Percentiles rank a stretch among this genome's conserved stretches.
phyloP scores from a whole-genome alignment of 768 basidiomycete species.

The Termitomyces sp. region DNA sequence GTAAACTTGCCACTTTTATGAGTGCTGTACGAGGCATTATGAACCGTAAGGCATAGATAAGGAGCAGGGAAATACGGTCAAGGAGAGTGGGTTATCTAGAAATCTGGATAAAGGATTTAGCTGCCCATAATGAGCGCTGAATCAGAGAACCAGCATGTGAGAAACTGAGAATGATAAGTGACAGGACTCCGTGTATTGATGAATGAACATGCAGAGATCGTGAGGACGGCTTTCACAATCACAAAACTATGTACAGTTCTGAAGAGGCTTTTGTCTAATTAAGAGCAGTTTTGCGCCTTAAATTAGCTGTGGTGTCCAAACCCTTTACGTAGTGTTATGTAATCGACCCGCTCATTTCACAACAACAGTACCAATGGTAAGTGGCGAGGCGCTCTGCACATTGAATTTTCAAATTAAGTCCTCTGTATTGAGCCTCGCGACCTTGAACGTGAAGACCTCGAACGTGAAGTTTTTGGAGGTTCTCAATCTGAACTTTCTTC shows the following conservation, averaged over 20 bases:
- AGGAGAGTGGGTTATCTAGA: not conserved
- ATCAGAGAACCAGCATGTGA: too few species aligned
- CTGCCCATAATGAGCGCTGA: too few species aligned
- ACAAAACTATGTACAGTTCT: too few species aligned
- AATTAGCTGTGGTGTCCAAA: too few species aligned
- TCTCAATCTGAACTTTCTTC: slow-evolving; percentile 81
- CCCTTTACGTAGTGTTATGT: not conserved
- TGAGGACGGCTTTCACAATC: too few species aligned
- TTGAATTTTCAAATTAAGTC: not conserved
- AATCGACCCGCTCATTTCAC: not conserved
- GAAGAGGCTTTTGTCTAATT: too few species aligned
- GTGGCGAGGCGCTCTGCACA: not conserved
- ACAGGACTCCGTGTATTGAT: too few species aligned
- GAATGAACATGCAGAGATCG: not conserved
- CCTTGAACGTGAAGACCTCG: slow-evolving; percentile 51
- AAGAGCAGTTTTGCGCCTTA: too few species aligned
- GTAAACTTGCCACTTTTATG: too few species aligned
- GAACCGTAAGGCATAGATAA: too few species aligned
- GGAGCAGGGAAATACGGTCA: not conserved
- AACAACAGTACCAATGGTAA: not conserved
- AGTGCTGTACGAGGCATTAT: too few species aligned
- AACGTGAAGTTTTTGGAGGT: slow-evolving; percentile 76
- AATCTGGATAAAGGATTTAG: not conserved
- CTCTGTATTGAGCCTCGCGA: slow-evolving; percentile 16
- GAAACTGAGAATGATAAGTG: too few species aligned